phyloP scores from a whole-genome alignment of 2,329 filamentous ascomycete species.

The Colletotrichum scovillei region DNA sequence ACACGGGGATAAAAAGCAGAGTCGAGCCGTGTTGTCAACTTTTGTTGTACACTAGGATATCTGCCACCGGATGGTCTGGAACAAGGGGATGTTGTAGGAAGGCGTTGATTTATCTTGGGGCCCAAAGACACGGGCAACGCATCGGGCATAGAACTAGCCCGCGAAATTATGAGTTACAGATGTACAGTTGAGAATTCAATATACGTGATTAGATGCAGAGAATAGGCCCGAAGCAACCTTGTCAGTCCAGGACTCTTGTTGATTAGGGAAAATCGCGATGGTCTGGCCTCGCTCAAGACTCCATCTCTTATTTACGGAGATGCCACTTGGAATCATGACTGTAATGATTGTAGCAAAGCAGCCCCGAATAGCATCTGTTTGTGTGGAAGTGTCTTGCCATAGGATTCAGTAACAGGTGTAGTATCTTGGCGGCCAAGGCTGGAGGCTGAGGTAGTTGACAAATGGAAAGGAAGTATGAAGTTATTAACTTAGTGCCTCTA shows the following conservation, averaged over 20 bases:
- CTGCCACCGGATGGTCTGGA: not conserved
- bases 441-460: not conserved
- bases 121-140: not conserved
- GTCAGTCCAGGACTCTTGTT: not conserved
- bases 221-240: not conserved
- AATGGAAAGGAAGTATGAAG: too few species aligned
- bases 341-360: too few species aligned
- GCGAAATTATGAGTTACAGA: not conserved
- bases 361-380: too few species aligned
- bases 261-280: too few species aligned
- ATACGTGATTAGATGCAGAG: not conserved
- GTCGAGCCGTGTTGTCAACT: not conserved
- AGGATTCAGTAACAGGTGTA: too few species aligned
- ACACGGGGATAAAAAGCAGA: not conserved
- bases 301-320: too few species aligned
- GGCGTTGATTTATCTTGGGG: not conserved
- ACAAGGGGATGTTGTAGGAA: conserved; percentile 1
- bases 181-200: not conserved
- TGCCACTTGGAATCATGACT: too few species aligned
- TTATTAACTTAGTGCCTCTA: too few species aligned
- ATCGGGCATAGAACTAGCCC: not conserved
- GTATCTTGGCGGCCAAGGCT: too few species aligned
- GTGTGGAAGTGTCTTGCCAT: too few species aligned
- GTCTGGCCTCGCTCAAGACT: too few species aligned
- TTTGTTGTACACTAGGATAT: not conserved